Percentiles rank a stretch among this genome's conserved stretches.
These are phyloP conservation scores for Penicillium sclerotiorum DNA, from an alignment of 2,329 filamentous ascomycete genomes.

Conservation along the genomic window DNA sequence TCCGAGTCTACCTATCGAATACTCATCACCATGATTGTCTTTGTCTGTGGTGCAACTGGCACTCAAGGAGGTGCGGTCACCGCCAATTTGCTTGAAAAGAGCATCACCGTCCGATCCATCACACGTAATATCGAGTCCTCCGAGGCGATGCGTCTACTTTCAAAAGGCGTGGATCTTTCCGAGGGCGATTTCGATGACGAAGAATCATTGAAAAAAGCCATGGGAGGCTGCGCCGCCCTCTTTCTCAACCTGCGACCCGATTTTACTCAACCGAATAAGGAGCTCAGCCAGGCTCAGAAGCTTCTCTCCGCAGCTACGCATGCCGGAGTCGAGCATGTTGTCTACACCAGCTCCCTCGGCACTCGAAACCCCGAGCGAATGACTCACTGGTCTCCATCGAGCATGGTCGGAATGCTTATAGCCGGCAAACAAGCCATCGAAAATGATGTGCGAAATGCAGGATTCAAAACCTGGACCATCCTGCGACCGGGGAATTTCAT, in stretches of 20 bases:
- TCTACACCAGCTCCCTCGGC: constrained; percentile 33
- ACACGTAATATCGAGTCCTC: constrained; percentile 31
- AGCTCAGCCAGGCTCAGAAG: constrained; percentile 30
- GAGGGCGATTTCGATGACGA: constrained; percentile 37
- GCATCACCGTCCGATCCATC: constrained; percentile 36
- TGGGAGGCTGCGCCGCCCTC: constrained; percentile 33
- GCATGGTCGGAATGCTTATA: constrained; percentile 34
- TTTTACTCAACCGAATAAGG: constrained; percentile 12
- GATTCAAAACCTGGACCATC: constrained; percentile 52
- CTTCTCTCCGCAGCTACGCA: constrained; percentile 31
- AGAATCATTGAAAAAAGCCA: constrained; percentile 28
- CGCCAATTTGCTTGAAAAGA: constrained; percentile 29
- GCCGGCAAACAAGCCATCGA: constrained; percentile 50
- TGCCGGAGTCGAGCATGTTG: constrained; percentile 35
- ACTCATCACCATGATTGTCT: constrained; percentile 22
- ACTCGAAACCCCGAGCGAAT: constrained; percentile 33
- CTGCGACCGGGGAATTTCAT: constrained; percentile 57
- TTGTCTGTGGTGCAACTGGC: constrained; percentile 36
- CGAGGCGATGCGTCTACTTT: constrained; percentile 29
- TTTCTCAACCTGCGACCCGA: constrained; percentile 31
- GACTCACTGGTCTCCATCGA: constrained; percentile 27
- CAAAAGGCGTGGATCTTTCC: constrained; percentile 31
- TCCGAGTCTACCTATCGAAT: neutral
- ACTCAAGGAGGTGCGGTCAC: constrained; percentile 33
- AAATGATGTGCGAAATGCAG: constrained; percentile 36